Conservation (phyloP, 2,329 filamentous ascomycete species). For the Nothomitra cinnamomea region DNA sequence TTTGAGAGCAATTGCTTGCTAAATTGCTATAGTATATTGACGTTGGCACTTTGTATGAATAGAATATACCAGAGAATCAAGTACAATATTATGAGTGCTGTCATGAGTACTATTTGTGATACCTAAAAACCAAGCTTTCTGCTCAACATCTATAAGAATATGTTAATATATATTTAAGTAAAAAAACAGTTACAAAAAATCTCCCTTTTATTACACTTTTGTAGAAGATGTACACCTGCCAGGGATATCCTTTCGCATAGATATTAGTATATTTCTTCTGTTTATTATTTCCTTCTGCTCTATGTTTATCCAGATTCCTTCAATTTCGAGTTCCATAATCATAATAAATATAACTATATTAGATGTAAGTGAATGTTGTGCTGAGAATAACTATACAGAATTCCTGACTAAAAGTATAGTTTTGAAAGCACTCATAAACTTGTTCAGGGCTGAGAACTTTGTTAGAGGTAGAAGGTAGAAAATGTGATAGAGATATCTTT, state of each 20-base stretch:
- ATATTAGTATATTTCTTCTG: background rate
- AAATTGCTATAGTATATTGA: background rate
- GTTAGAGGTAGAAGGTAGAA: background rate
- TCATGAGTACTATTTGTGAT: background rate
- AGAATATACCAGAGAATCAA: background rate
- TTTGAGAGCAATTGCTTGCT: background rate
- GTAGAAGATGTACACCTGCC: background rate
- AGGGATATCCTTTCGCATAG: background rate
- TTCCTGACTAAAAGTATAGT: background rate
- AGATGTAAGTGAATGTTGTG: background rate
- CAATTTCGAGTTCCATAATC: background rate
- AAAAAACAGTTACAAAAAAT: background rate
- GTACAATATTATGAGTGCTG: background rate
- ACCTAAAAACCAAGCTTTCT: too few relatives aligned
- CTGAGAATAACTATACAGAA: too few relatives aligned
- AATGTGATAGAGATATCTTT: background rate
- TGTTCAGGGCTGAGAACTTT: background rate
- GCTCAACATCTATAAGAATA: background rate
- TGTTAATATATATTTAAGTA: background rate
- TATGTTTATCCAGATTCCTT: too few relatives aligned
- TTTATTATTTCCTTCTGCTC: background rate
- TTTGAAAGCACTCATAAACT: background rate
- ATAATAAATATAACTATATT: too few relatives aligned
- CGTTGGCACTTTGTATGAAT: background rate
- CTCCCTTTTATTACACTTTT: background rate